A percentile compares a stretch with the other conserved stretches of the same genome.
Conservation (phyloP, 129 eudicot genomes). For the Arctium minus region DNA sequence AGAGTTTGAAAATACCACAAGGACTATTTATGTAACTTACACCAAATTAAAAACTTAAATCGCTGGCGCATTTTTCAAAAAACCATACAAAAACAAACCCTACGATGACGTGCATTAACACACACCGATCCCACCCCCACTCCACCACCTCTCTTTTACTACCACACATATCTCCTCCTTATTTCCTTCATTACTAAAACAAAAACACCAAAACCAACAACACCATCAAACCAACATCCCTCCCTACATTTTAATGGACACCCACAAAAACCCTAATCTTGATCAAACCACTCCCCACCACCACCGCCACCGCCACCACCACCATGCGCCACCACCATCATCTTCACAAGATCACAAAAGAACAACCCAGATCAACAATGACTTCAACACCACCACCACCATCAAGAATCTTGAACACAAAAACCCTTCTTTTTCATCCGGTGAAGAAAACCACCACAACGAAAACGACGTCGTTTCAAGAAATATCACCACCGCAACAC, state of each 20-base stretch:
- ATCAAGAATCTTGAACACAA: constrained; percentile 5
- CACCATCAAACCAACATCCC: background rate
- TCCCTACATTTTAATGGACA: constrained; percentile 14
- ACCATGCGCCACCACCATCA: background rate
- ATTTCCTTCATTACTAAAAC: background rate
- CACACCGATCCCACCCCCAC: background rate
- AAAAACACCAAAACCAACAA: background rate
- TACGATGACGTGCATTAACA: background rate
- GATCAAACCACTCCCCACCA: background rate
- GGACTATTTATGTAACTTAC: background rate
- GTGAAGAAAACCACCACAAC: background rate
- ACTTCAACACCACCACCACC: background rate
- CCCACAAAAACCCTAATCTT: constrained; percentile 22
- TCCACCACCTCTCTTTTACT: background rate
- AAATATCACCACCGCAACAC: background rate
- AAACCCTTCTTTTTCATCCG: background rate
- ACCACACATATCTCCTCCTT: constrained; percentile 2
- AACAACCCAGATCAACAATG: background rate
- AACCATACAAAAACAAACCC: background rate
- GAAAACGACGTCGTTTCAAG: background rate
- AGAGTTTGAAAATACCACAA: background rate
- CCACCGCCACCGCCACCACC: background rate
- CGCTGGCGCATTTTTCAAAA: background rate
- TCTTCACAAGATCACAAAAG: constrained; percentile 20
- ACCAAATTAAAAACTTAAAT: background rate